Evolutionary conservation across 2,329 filamentous ascomycete species (phyloP).

Genomic region (Penicillium sp.): DNA sequence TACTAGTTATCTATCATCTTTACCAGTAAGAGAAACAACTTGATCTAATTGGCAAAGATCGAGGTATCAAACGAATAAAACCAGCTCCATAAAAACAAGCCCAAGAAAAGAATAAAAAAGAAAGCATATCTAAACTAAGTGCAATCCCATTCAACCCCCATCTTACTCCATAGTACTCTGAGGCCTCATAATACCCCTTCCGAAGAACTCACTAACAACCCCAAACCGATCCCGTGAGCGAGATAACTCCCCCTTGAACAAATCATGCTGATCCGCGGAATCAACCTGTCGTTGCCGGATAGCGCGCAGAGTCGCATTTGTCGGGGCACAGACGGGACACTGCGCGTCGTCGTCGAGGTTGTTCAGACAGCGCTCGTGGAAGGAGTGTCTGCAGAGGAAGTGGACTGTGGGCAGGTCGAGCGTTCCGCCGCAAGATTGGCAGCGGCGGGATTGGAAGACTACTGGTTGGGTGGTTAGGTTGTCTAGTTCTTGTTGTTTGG

Average conservation of each 20-base stretch:
- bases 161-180: slow-evolving; percentile 35
- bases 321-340: slow-evolving; percentile 79
- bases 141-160: slow-evolving; percentile 11
- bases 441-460: slow-evolving; percentile 87
- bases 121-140: slow-evolving; percentile 5
- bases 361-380: slow-evolving; percentile 87
- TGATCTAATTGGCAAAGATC: slow-evolving; percentile 5
- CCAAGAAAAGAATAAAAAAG: neutral
- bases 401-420: slow-evolving; percentile 89
- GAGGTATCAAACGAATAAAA: slow-evolving; percentile 12
- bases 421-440: slow-evolving; percentile 72
- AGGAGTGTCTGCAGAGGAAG: slow-evolving; percentile 95
- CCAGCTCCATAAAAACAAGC: neutral
- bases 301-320: slow-evolving; percentile 84
- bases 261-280: slow-evolving; percentile 78
- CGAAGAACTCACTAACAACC: slow-evolving; percentile 94
- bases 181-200: slow-evolving; percentile 77
- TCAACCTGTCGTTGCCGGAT: slow-evolving; percentile 85
- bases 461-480: slow-evolving; percentile 76
- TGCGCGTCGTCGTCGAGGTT: slow-evolving; percentile 65
- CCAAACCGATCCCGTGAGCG: slow-evolving; percentile 78
- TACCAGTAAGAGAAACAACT: neutral
- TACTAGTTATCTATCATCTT: neutral
- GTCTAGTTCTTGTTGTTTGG: slow-evolving; percentile 73
- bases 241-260: slow-evolving; percentile 79